These are phyloP conservation scores for Pseudocercospora pini-densiflorae DNA, from an alignment of 2,329 filamentous ascomycete species.

Conservation along the genomic window DNA sequence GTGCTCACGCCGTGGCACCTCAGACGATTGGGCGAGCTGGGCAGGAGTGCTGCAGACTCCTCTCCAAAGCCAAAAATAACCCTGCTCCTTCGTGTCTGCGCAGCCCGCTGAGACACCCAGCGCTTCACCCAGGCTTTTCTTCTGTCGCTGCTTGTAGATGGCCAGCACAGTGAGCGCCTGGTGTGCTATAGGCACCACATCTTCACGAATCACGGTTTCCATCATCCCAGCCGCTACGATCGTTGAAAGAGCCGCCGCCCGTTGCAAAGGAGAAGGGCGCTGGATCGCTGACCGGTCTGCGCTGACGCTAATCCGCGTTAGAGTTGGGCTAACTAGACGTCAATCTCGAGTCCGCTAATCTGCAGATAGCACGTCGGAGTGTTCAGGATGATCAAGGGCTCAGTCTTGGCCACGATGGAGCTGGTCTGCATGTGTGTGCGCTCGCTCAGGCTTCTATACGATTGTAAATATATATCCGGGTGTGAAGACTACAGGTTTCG, in stretches of 20 bases:
- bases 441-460: neutral
- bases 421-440: neutral
- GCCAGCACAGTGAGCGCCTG: neutral
- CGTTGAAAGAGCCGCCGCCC: slow-evolving; percentile 1
- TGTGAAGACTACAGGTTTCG: neutral
- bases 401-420: neutral
- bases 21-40: slow-evolving; percentile 9
- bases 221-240: slow-evolving; percentile 1
- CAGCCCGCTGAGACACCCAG: neutral
- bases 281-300: neutral
- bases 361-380: neutral
- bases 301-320: neutral
- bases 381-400: neutral
- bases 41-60: slow-evolving; percentile 1
- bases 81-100: slow-evolving; percentile 3
- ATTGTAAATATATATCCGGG: neutral
- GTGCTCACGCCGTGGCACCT: neutral
- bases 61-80: slow-evolving; percentile 7
- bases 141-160: neutral
- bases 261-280: slow-evolving; percentile 7
- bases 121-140: neutral
- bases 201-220: slow-evolving; percentile 6
- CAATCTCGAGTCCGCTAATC: slow-evolving; percentile 6
- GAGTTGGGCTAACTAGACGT: neutral
- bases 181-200: neutral